Conservation (phyloP, 73 alveolate species). For the Paramecium sonneborni region DNA sequence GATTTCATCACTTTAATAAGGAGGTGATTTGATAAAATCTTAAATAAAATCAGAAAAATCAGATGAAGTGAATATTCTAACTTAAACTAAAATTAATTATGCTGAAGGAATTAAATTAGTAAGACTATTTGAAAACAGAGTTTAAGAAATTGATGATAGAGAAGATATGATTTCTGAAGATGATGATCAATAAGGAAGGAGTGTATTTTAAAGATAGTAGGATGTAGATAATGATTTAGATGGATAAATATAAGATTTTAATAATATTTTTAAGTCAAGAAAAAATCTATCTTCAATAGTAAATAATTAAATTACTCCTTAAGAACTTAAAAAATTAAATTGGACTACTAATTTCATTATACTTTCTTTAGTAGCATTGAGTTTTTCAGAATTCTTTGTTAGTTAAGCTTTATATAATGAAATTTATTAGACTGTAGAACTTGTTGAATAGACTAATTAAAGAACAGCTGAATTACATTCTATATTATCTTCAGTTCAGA, state of each 20-base stretch:
- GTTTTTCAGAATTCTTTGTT: conserved; percentile 52
- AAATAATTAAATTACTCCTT: conserved; percentile 37
- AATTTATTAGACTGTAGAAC: background rate
- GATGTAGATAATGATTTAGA: conserved; percentile 24
- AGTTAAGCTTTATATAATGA: conserved; percentile 22
- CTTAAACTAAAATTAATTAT: background rate
- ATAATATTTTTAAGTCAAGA: conserved; percentile 53
- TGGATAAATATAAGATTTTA: background rate
- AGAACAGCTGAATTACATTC: conserved; percentile 47
- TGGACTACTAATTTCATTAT: conserved; percentile 47
- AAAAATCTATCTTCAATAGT: conserved; percentile 38
- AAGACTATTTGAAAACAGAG: conserved; percentile 39
- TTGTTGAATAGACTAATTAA: background rate
- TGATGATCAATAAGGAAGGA: background rate
- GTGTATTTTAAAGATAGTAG: background rate
- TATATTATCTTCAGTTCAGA: background rate
- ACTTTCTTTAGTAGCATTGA: background rate
- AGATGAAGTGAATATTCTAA: background rate
- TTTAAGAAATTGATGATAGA: conserved; percentile 41
- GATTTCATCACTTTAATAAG: background rate
- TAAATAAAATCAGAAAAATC: conserved; percentile 7
- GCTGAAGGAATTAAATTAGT: conserved; percentile 12
- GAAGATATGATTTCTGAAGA: conserved; percentile 23
- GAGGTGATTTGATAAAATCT: background rate
- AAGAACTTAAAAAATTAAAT: background rate